These are phyloP conservation scores for Geotrichum carabidarum DNA, from an alignment of 1,139 yeast genomes.

Conservation along the genomic window DNA sequence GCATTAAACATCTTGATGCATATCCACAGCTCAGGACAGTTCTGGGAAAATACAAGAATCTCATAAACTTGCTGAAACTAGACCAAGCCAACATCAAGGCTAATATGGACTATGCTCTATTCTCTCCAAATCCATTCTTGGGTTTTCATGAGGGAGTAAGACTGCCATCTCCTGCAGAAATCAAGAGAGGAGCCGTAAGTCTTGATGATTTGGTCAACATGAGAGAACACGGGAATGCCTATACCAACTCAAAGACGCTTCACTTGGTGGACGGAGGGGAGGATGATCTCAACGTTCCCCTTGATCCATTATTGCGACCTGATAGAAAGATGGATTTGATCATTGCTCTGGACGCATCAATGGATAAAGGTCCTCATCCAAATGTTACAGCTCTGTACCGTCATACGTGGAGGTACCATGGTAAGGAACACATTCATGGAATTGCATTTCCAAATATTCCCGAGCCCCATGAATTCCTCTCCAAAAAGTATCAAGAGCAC, in stretches of 20 bases:
- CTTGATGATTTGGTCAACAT: constrained; percentile 21
- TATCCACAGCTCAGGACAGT: constrained; percentile 13
- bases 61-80: constrained; percentile 8
- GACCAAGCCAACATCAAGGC: constrained; percentile 15
- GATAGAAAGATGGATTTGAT: constrained; percentile 65
- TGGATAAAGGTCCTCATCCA: constrained; percentile 25
- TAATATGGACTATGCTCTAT: constrained; percentile 25
- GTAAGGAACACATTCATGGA: constrained; percentile 47
- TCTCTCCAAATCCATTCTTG: constrained; percentile 22
- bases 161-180: constrained; percentile 13
- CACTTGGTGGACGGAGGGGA: constrained; percentile 82
- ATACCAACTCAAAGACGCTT: constrained; percentile 32
- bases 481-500: constrained; percentile 43
- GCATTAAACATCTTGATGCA: constrained; percentile 19
- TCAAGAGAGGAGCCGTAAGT: constrained; percentile 2
- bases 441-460: constrained; percentile 75
- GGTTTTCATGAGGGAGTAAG: constrained; percentile 13
- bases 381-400: constrained; percentile 26
- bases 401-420: constrained; percentile 24
- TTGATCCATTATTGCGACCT: constrained; percentile 67
- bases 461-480: constrained; percentile 50
- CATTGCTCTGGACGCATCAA: constrained; percentile 58
- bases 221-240: constrained; percentile 37
- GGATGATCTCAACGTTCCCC: constrained; percentile 72
- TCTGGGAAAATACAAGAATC: constrained; percentile 14